These are phyloP conservation scores for Coffea eugenioides DNA, from an alignment of 257 asterid genomes.

Conservation along the genomic window DNA sequence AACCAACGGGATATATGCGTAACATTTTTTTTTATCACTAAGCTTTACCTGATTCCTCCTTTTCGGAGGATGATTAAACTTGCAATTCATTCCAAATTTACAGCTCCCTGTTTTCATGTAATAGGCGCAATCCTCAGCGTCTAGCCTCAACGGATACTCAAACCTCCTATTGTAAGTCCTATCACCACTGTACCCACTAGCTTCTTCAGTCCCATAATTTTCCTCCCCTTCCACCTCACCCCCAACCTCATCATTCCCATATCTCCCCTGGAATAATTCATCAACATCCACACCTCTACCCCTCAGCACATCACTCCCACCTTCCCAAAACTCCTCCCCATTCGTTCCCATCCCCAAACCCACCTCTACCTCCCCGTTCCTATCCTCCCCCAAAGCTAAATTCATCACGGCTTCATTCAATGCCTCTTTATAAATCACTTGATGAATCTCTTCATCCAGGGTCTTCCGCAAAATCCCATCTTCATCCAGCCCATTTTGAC, in stretches of 20 bases:
- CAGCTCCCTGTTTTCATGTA: conserved; percentile 75
- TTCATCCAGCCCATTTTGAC: conserved; percentile 23
- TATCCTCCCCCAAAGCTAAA: conserved; percentile 20
- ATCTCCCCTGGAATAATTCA: conserved; percentile 7
- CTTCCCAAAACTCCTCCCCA: conserved; percentile 1
- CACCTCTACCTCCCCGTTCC: conserved; percentile 19
- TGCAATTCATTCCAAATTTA: conserved; percentile 82
- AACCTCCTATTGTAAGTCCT: conserved; percentile 25
- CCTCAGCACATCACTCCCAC: conserved; percentile 11
- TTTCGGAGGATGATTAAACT: conserved; percentile 84
- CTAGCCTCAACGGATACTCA: conserved; percentile 75
- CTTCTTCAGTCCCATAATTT: conserved; percentile 7
- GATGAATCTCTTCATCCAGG: conserved; percentile 27
- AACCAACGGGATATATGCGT: neutral
- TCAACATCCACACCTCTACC: conserved; percentile 15
- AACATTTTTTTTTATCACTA: neutral
- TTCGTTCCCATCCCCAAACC: conserved; percentile 1
- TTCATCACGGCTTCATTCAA: conserved; percentile 35
- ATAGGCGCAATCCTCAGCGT: conserved; percentile 80
- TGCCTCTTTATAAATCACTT: conserved; percentile 19
- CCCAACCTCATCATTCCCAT: conserved; percentile 3
- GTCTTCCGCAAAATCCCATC: conserved; percentile 23
- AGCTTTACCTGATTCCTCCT: conserved; percentile 56
- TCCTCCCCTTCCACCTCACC: conserved; percentile 13
- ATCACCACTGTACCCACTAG: conserved; percentile 8